phyloP scores from a whole-genome alignment of 2,329 filamentous ascomycete species.

The Teratosphaeria destructans region DNA sequence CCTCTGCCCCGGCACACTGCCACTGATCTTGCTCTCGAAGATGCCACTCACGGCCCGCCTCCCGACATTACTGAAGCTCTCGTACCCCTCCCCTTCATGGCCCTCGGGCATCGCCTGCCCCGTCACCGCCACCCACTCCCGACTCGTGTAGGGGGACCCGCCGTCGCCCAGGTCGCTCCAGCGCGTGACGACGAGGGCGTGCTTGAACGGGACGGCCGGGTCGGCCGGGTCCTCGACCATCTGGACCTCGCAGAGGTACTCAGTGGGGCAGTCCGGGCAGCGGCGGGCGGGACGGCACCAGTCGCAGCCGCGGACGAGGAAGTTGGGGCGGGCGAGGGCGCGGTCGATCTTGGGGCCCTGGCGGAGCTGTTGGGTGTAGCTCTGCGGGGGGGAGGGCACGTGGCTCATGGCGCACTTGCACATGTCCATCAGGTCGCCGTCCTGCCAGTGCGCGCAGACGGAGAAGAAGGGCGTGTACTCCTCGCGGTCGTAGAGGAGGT shows the following conservation, averaged over 20 bases:
- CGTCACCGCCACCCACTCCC: conserved; percentile 48
- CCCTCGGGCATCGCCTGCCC: conserved; percentile 25
- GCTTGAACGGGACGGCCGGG: conserved; percentile 42
- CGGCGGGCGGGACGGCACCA: conserved; percentile 49
- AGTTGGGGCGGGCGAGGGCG: conserved; percentile 28
- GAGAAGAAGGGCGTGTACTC: conserved; percentile 55
- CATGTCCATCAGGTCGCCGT: conserved; percentile 49
- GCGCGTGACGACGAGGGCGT: conserved; percentile 49
- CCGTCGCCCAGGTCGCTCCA: conserved; percentile 54
- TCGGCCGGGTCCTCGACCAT: conserved; percentile 44
- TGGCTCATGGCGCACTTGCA: conserved; percentile 53
- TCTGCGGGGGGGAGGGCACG: conserved; percentile 39
- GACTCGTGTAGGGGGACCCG: conserved; percentile 34
- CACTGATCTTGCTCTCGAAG: conserved; percentile 47
- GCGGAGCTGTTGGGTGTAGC: conserved; percentile 33
- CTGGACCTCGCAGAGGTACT: conserved; percentile 52
- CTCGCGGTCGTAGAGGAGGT: conserved; percentile 49
- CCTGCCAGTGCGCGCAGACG: conserved; percentile 51
- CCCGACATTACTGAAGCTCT: conserved; percentile 45
- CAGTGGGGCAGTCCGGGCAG: conserved; percentile 52
- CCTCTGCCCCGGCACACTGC: conserved; percentile 46
- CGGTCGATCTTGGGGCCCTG: conserved; percentile 27
- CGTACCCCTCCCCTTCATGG: conserved; percentile 28
- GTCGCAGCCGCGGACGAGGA: conserved; percentile 43
- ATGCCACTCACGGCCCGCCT: conserved; percentile 47